Base-by-base conservation (phyloP, 129 eudicot species). In the Chrysanthemum makinoi region DNA sequence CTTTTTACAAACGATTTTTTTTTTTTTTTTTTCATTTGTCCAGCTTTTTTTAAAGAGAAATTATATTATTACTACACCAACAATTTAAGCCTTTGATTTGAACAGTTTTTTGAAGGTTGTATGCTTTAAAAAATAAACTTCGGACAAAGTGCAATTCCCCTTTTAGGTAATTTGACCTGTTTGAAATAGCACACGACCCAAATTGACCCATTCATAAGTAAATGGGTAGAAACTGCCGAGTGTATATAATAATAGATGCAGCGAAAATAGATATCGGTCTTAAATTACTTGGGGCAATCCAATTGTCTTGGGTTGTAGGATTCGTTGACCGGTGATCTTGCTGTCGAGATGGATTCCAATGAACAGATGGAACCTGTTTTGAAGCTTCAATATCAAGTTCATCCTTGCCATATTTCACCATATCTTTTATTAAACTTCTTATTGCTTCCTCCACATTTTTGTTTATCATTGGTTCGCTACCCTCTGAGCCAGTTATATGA, bases 211-310 rank as follows among this genome's bases (percentile, higher is more conserved):
- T 58, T 22, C 64, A 58, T 58, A 10, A 11, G 26, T 2, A 58
- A 58, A 58, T 3, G 1, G 9, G 64, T 58, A 0, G 12, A 10
- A 58, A 58, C 0, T 22, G 22, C 17, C 15, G 0, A 0, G 1
- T 56, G 6, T 53, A 52, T 17, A 22, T 0, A 22, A 22, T 22
- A 35, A 53, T 5, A 30, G 65, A 72, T 17, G 17, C 20, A 65
- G 8, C 10, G n/a, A 72, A 51, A 46, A 24, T 5, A 35, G 43
- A 28, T 35, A 39, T 19, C 17, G 28, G 49, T 30, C 7, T 44
- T 58, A 33, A 30, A 68, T 77, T 90, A 90, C 96, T 73, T 81
- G 78, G 86, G 82, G 78, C 96, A 87, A 67, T 81, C 96, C 91
- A 90, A 26, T 78, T 65, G 68, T 80, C 85, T 75, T 74, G 78